Evolutionary conservation across 768 basidiomycete genomes (phyloP).

Genomic region (Calocera cornea): DNA sequence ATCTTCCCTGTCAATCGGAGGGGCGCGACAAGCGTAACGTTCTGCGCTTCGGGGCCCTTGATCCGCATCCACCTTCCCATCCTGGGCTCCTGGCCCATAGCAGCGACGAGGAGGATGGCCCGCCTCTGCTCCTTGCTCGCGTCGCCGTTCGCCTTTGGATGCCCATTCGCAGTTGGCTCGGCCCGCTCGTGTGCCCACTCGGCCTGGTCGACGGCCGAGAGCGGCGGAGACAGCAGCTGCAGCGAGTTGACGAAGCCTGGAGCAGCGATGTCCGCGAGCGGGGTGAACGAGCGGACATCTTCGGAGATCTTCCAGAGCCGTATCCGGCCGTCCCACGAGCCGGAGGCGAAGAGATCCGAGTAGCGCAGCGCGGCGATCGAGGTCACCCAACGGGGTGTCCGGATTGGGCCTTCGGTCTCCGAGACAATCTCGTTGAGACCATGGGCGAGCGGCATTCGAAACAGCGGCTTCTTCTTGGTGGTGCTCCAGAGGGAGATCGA

Average conservation of each 20-base stretch:
- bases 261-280: constrained; percentile 47
- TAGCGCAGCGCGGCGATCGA: constrained; percentile 69
- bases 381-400: constrained; percentile 83
- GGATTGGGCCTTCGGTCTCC: constrained; percentile 58
- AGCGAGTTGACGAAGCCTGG: constrained; percentile 83
- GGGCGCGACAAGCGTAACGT: constrained; percentile 54
- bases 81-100: constrained; percentile 75
- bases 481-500: constrained; percentile 89
- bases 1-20: constrained; percentile 19
- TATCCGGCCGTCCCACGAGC: constrained; percentile 85
- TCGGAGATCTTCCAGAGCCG: constrained; percentile 83
- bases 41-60: constrained; percentile 55
- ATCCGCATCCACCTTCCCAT: constrained; percentile 77
- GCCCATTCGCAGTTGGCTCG: constrained; percentile 2
- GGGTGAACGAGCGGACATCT: constrained; percentile 62
- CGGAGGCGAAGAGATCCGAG: constrained; percentile 82
- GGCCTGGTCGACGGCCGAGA: constrained; percentile 30
- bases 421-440: constrained; percentile 62
- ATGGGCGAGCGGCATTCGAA: constrained; percentile 74
- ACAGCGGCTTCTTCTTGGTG: constrained; percentile 88
- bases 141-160: neutral
- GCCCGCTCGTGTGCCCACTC: constrained; percentile 27
- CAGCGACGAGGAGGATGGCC: constrained; percentile 53
- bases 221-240: constrained; percentile 52
- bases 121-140: constrained; percentile 18